Percentiles rank a stretch among this genome's conserved stretches.
Conservation (phyloP, 2,329 filamentous ascomycete species). For the Aschersonia sp. region DNA sequence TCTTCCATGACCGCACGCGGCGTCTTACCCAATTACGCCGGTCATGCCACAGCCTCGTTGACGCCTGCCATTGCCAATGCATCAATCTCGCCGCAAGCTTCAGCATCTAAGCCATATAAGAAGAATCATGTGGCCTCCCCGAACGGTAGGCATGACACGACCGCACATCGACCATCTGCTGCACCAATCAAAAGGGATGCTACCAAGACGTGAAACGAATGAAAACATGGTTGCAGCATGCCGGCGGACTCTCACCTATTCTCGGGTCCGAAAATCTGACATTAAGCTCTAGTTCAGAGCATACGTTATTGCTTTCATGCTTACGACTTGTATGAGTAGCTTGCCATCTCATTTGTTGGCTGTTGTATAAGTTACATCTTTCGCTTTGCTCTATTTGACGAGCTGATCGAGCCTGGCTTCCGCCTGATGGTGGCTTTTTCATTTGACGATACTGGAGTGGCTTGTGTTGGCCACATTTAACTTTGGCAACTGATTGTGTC, state of each 20-base stretch:
- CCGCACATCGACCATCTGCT: constrained; percentile 26
- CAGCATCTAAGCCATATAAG: constrained; percentile 13
- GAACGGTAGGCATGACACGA: constrained; percentile 16
- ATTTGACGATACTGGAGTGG: constrained; percentile 1
- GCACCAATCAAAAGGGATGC: neutral
- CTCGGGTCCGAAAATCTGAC: neutral
- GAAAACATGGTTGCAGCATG: neutral
- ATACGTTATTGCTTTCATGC: constrained; percentile 17
- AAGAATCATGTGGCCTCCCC: constrained; percentile 3
- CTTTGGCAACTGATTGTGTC: neutral
- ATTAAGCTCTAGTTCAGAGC: constrained; percentile 11
- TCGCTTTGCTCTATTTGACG: constrained; percentile 8
- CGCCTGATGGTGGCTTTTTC: neutral
- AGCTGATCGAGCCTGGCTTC: constrained; percentile 4
- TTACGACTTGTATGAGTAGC: constrained; percentile 17
- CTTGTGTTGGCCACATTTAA: neutral
- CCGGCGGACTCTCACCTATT: constrained; percentile 1
- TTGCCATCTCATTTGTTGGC: constrained; percentile 6
- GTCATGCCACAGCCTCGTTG: constrained; percentile 36
- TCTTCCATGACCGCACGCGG: constrained; percentile 39
- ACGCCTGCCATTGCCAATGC: constrained; percentile 27
- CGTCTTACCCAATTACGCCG: constrained; percentile 37
- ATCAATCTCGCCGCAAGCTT: constrained; percentile 16
- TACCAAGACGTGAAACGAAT: neutral
- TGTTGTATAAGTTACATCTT: constrained; percentile 9